phyloP scores from a whole-genome alignment of 768 basidiomycete species.

The Lanmaoa rubissima region DNA sequence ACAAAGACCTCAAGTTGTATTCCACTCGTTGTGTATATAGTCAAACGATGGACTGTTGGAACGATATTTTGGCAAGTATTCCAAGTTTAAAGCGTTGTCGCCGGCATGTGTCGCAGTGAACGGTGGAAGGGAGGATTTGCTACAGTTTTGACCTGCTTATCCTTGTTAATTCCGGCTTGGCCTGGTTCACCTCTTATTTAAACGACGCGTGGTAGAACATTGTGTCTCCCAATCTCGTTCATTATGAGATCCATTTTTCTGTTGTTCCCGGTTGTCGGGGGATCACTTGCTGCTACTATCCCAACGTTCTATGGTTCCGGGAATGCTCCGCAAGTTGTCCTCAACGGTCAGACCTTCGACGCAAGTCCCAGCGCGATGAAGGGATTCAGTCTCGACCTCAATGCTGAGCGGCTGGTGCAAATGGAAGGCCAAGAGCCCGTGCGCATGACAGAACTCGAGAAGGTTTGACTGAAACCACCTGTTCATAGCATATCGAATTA shows the following conservation, averaged over 20 bases:
- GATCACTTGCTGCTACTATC: conserved; percentile 20
- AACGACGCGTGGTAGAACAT: not conserved
- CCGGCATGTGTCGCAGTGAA: no score
- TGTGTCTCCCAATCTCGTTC: not conserved
- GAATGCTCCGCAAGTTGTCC: conserved; percentile 19
- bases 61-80: no score
- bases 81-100: no score
- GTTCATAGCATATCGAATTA: not conserved
- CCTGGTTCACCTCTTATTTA: not conserved
- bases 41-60: no score
- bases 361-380: conserved; percentile 14
- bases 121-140: not conserved
- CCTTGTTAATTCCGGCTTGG: conserved; percentile 3
- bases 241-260: conserved; percentile 15
- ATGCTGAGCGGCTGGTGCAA: conserved; percentile 71
- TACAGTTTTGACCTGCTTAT: conserved; percentile 9
- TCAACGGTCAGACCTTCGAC: conserved; percentile 29
- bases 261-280: conserved; percentile 18
- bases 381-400: conserved; percentile 72
- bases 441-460: conserved; percentile 88
- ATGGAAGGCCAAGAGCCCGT: conserved; percentile 66
- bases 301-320: conserved; percentile 4
- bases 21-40: no score
- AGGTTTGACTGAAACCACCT: conserved; percentile 43
- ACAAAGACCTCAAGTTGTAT: no score